A percentile compares a stretch with the other conserved stretches of the same genome.
Conservation (phyloP, 331 rosid genomes). For the Acacia pycnantha region DNA sequence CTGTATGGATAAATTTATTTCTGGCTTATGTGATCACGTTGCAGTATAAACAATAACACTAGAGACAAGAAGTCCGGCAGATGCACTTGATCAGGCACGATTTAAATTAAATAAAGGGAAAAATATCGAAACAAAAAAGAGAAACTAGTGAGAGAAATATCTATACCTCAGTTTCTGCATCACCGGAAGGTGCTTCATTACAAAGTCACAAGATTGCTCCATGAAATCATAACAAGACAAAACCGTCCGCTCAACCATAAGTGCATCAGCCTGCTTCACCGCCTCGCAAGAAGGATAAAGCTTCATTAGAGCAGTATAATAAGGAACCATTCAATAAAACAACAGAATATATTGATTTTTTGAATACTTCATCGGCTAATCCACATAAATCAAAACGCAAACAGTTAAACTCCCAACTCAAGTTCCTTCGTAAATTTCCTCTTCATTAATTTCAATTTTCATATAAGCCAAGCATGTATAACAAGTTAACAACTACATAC, state of each 20-base stretch:
- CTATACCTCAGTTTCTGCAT: constrained; percentile 79
- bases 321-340: neutral
- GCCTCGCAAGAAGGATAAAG: constrained; percentile 26
- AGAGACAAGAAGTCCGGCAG: neutral
- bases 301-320: neutral
- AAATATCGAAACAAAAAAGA: neutral
- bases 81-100: constrained; percentile 7
- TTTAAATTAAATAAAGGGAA: neutral
- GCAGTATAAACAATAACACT: neutral
- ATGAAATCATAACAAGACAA: constrained; percentile 88
- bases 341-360: neutral
- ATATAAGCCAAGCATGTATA: neutral
- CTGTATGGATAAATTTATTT: neutral
- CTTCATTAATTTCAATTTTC: neutral
- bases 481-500: neutral
- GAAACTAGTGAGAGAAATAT: neutral
- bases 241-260: constrained; percentile 61
- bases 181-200: constrained; percentile 64
- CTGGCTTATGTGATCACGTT: neutral
- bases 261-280: constrained; percentile 87
- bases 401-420: neutral
- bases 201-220: constrained; percentile 75
- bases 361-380: neutral
- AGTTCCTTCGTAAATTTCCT: neutral
- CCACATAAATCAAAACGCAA: neutral